Evolutionary conservation across 1,284 basidiomycete species (phyloP).

Genomic region (Bondarzewia mesenterica): DNA sequence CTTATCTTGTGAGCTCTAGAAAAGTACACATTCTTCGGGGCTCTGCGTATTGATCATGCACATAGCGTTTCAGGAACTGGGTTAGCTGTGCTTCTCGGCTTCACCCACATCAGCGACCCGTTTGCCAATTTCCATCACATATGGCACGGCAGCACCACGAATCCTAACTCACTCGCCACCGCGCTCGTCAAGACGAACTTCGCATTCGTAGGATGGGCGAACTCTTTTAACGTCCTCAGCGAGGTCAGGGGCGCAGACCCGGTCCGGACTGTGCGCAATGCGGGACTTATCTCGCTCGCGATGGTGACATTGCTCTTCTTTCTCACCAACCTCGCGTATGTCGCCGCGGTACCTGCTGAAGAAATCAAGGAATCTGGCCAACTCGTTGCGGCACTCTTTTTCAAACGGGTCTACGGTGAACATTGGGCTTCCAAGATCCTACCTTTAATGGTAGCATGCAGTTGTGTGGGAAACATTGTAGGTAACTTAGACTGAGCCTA

Average conservation of each 20-base stretch:
- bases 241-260: conserved; percentile 31
- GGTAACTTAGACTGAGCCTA: conserved; percentile 7
- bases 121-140: conserved; percentile 39
- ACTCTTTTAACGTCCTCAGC: conserved; percentile 36
- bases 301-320: conserved; percentile 37
- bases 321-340: conserved; percentile 37
- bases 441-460: conserved; percentile 32
- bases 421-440: conserved; percentile 29
- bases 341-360: conserved; percentile 33
- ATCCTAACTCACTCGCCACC: conserved; percentile 35
- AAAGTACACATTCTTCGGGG: neutral
- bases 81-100: conserved; percentile 38
- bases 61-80: conserved; percentile 34
- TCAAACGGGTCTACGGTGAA: conserved; percentile 41
- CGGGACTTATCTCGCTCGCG: conserved; percentile 33
- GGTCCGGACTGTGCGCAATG: conserved; percentile 33
- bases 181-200: conserved; percentile 39
- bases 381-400: conserved; percentile 42
- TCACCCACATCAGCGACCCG: conserved; percentile 36
- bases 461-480: conserved; percentile 34
- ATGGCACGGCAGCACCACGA: conserved; percentile 33
- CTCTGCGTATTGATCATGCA: neutral
- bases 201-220: conserved; percentile 35
- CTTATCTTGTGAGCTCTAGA: conserved; percentile 17
- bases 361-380: conserved; percentile 33